These are phyloP conservation scores for Andrographis paniculata DNA, from an alignment of 305 asterid species.

Conservation along the genomic window DNA sequence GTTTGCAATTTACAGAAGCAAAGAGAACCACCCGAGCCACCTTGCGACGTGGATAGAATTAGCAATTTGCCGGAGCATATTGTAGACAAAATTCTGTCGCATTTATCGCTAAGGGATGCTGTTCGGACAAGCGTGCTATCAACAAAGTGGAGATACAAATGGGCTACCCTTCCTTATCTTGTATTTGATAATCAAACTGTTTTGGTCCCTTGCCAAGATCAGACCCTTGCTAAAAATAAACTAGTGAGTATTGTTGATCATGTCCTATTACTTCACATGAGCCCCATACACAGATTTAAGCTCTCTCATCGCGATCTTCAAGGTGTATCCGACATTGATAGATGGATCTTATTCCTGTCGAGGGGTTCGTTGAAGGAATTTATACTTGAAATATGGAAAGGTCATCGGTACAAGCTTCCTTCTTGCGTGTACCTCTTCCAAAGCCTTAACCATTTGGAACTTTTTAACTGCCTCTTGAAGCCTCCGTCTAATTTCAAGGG, in stretches of 20 bases:
- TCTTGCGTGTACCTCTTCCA: slow-evolving; percentile 64
- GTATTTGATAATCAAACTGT: slow-evolving; percentile 85
- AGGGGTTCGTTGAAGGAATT: slow-evolving; percentile 73
- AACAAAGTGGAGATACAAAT: slow-evolving; percentile 92
- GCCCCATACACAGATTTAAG: slow-evolving; percentile 79
- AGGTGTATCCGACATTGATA: slow-evolving; percentile 80
- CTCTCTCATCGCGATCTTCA: slow-evolving; percentile 95
- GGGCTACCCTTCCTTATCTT: slow-evolving; percentile 75
- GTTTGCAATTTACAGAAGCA: slow-evolving; percentile 53
- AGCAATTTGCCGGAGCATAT: slow-evolving; percentile 82
- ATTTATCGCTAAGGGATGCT: slow-evolving; percentile 76
- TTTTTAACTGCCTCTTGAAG: slow-evolving; percentile 81
- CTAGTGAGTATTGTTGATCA: slow-evolving; percentile 83
- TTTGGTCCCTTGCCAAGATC: slow-evolving; percentile 70
- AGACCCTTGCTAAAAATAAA: slow-evolving; percentile 50
- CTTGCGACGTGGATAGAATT: slow-evolving; percentile 57
- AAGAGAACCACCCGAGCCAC: slow-evolving; percentile 48
- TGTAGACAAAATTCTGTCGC: slow-evolving; percentile 73
- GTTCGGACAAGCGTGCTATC: slow-evolving; percentile 79
- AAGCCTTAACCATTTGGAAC: slow-evolving; percentile 73
- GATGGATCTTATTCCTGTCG: slow-evolving; percentile 88
- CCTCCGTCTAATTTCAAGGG: slow-evolving; percentile 65
- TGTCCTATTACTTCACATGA: slow-evolving; percentile 77
- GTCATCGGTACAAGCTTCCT: slow-evolving; percentile 88
- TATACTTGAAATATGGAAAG: slow-evolving; percentile 93